Base-by-base conservation (phyloP, 2,329 filamentous ascomycete species). In the Ascochyta clinopodiicola region DNA sequence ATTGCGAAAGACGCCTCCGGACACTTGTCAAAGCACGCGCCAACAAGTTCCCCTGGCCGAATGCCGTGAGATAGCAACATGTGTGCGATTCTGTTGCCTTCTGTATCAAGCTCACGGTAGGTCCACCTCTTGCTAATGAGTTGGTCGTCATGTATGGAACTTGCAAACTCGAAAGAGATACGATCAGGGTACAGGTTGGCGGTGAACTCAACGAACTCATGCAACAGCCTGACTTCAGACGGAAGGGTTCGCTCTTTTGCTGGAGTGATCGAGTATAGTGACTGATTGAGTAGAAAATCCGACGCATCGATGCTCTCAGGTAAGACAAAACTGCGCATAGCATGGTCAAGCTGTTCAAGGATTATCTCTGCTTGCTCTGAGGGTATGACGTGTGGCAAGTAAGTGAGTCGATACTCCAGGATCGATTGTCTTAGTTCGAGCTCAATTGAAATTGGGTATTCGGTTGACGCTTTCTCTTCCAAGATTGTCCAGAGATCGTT, bases 1-100 rank as follows among this genome's bases (percentile, higher is more conserved):
- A 96, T 92, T 0, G 88, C 84, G 65, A 95, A 91, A 34, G 91
- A 93, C 0, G 91, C 92, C 68, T 94, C 89, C 0, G 92, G 88
- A 57, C 88, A 93, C 70, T 96, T 96, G 51, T 92, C 86, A 66
- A 96, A 96, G 68, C 89, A 92, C 8, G 94, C 82, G 0, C 86
- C 91, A 21, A 96, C 80, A 4, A 93, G 85, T 24, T 78, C 78
- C 0, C 90, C 88, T 0, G 84, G 78, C 0, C 71, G 59, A 0
- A 85, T 75, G 2, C 80, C 82, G 19, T 80, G 73, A 0, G 72
- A 63, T 1, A 79, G 69, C 1, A 96, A 77, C 12, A 93, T 71
- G 48, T 88, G 81, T 0, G 91, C 90, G 15, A 96, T 82, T 60
- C 81, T 83, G 65, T 96, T 93, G 0, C 88, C 90, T 62, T 88